These are phyloP conservation scores for Thielaviopsis punctulata DNA, from an alignment of 2,329 filamentous ascomycete species.

Conservation along the genomic window DNA sequence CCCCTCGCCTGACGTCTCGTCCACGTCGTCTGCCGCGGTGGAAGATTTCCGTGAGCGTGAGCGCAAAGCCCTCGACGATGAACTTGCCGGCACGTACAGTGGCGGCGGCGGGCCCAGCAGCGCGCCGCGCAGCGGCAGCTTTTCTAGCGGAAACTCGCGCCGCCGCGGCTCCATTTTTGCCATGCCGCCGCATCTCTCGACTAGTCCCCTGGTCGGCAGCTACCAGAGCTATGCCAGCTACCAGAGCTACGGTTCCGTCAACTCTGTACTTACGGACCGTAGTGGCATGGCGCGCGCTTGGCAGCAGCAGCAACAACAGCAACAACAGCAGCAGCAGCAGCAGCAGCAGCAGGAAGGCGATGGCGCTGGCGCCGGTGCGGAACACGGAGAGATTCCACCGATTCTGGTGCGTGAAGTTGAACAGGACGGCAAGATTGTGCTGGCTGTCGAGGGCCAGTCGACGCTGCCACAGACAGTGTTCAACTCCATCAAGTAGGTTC, in stretches of 20 bases:
- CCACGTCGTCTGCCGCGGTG: background rate
- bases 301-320: conserved; percentile 17
- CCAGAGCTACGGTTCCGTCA: conserved; percentile 33
- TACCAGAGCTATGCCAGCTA: background rate
- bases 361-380: conserved; percentile 15
- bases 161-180: conserved; percentile 36
- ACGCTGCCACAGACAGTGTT: conserved; percentile 90
- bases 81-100: conserved; percentile 17
- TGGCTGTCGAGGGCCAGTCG: conserved; percentile 81
- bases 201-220: conserved; percentile 46
- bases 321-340: conserved; percentile 15
- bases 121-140: conserved; percentile 3
- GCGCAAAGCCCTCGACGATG: conserved; percentile 29
- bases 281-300: conserved; percentile 11
- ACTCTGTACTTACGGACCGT: conserved; percentile 6
- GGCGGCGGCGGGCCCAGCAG: background rate
- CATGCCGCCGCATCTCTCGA: conserved; percentile 42
- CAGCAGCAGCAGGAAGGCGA: conserved; percentile 16
- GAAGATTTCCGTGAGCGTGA: conserved; percentile 28
- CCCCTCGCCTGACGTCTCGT: conserved; percentile 10
- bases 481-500: conserved; percentile 71
- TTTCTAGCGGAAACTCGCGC: conserved; percentile 13
- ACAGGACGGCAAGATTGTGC: conserved; percentile 69
- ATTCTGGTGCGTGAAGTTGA: conserved; percentile 80
- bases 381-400: conserved; percentile 47